Percentiles rank a stretch among this genome's conserved stretches.
Conservation (phyloP, 2,329 filamentous ascomycete species). For the Cryphonectria naterciae region DNA sequence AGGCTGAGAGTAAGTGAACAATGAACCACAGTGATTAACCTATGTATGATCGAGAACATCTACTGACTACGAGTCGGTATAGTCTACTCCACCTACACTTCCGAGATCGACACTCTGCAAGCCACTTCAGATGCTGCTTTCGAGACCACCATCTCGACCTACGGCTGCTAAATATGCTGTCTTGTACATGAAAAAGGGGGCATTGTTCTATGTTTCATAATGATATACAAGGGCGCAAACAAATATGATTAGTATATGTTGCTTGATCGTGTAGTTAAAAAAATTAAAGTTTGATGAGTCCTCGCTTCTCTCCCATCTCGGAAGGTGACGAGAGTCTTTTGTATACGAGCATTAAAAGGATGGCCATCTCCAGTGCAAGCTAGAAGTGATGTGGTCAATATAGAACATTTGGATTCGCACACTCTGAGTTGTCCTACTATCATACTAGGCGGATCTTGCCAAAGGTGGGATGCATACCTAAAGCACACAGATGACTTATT, state of each 20-base stretch:
- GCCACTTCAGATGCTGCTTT: slow-evolving; percentile 7
- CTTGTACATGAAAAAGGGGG: neutral
- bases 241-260: neutral
- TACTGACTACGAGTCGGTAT: neutral
- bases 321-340: neutral
- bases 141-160: slow-evolving; percentile 6
- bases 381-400: no score
- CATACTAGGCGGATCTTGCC: no score
- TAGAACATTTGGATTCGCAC: no score
- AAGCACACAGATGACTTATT: no score
- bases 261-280: neutral
- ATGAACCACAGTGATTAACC: neutral
- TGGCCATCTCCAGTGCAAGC: no score
- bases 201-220: neutral
- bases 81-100: slow-evolving; percentile 13
- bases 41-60: neutral
- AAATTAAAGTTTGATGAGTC: neutral
- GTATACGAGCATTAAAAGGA: no score
- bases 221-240: neutral
- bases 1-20: slow-evolving; percentile 5
- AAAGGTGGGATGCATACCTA: no score
- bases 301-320: neutral
- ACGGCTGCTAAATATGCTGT: slow-evolving; percentile 3
- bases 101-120: slow-evolving; percentile 8
- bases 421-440: no score